Evolutionary conservation across 805 yeast genomes (phyloP).

Genomic region (Hanseniaspora taiwanica): DNA sequence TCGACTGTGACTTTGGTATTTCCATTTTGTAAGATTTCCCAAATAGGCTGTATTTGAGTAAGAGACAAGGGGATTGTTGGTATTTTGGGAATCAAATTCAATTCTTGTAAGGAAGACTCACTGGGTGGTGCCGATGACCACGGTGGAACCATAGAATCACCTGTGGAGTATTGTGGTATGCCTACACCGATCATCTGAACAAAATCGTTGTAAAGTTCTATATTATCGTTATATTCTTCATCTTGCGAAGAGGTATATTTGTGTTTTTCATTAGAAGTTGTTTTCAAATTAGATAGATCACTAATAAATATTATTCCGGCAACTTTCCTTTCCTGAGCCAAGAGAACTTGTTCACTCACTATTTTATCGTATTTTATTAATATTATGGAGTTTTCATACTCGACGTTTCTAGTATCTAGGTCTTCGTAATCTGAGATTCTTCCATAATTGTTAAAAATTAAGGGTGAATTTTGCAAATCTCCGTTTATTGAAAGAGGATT

Average conservation of each 20-base stretch:
- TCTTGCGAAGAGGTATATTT: no score
- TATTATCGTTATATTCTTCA: no score
- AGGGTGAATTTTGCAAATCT: conserved; percentile 32
- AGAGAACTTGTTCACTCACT: conserved; percentile 36
- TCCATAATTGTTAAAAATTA: conserved; percentile 62
- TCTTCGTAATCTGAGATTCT: conserved; percentile 35
- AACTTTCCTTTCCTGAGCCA: conserved; percentile 47
- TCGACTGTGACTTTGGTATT: conserved; percentile 12
- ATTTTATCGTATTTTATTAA: conserved; percentile 45
- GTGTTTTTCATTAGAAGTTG: no score
- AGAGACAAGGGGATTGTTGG: conserved; percentile 72
- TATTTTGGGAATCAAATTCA: conserved; percentile 48
- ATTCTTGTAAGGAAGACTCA: conserved; percentile 30
- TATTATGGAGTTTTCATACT: conserved; percentile 37
- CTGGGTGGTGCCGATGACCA: conserved; percentile 37
- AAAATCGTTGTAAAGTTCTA: conserved; percentile 20
- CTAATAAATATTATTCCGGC: conserved; percentile 57
- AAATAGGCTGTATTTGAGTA: conserved; percentile 44
- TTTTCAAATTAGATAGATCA: conserved; percentile 21
- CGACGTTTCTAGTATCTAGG: conserved; percentile 26
- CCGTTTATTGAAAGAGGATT: conserved; percentile 60
- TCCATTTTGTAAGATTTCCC: conserved; percentile 15
- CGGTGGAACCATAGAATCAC: conserved; percentile 74
- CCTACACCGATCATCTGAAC: conserved; percentile 37
- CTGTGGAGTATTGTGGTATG: conserved; percentile 47